These are phyloP conservation scores for Backusella circina DNA, from an alignment of 192 early-diverging fungal genomes.

Conservation along the genomic window DNA sequence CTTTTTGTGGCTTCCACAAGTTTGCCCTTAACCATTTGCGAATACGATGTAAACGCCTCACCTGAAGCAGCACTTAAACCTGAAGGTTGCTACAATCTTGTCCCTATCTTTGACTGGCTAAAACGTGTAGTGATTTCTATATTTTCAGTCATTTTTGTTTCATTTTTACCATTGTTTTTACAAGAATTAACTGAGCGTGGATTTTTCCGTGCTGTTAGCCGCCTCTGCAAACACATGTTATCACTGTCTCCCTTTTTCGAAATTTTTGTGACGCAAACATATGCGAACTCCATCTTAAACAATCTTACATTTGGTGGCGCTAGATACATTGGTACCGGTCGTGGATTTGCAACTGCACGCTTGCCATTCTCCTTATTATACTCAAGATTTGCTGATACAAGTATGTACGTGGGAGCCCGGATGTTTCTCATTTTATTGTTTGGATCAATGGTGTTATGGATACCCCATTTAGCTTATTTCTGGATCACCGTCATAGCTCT, in stretches of 20 bases:
- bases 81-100: conserved; percentile 63
- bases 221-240: conserved; percentile 79
- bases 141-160: conserved; percentile 75
- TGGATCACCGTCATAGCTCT: conserved; percentile 79
- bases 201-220: conserved; percentile 64
- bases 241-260: conserved; percentile 85
- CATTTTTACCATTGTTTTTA: conserved; percentile 78
- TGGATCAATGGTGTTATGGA: conserved; percentile 52
- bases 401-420: conserved; percentile 72
- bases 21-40: conserved; percentile 53
- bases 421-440: conserved; percentile 66
- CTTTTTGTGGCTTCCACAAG: conserved; percentile 73
- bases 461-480: conserved; percentile 73
- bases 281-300: conserved; percentile 74
- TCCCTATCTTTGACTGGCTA: conserved; percentile 75
- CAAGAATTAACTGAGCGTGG: conserved; percentile 86
- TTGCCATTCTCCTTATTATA: conserved; percentile 74
- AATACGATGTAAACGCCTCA: conserved; percentile 44
- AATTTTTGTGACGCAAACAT: conserved; percentile 82
- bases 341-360: conserved; percentile 83
- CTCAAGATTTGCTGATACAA: conserved; percentile 73
- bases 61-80: conserved; percentile 41
- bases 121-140: conserved; percentile 77
- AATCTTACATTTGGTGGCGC: conserved; percentile 82
- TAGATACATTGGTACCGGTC: conserved; percentile 78